Conservation (phyloP, 2,329 filamentous ascomycete genomes). For the Rhynchosporium agropyri region DNA sequence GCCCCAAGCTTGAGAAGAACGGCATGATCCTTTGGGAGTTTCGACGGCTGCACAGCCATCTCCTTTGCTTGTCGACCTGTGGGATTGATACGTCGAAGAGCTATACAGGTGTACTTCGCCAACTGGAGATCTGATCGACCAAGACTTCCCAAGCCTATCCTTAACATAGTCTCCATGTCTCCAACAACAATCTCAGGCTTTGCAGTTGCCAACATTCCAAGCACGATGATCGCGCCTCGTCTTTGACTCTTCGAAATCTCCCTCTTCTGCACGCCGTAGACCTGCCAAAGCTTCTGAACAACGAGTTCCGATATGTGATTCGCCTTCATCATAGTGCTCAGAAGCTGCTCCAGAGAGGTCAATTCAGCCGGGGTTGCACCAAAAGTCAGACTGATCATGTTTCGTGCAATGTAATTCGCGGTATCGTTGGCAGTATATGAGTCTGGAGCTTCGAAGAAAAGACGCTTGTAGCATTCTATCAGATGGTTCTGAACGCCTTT, state of each 20-base stretch:
- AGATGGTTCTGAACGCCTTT: conserved; percentile 97
- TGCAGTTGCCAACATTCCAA: conserved; percentile 94
- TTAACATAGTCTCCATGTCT: conserved; percentile 92
- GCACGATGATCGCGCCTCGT: conserved; percentile 89
- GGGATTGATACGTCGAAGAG: conserved; percentile 86
- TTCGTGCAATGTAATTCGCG: conserved; percentile 92
- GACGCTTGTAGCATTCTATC: conserved; percentile 92
- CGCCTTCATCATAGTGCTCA: conserved; percentile 97
- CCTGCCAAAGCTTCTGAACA: conserved; percentile 92
- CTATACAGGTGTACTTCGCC: conserved; percentile 94
- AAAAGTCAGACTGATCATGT: conserved; percentile 99
- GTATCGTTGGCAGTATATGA: conserved; percentile 86
- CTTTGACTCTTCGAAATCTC: conserved; percentile 92
- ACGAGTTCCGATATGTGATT: conserved; percentile 85
- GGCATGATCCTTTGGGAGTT: conserved; percentile 89
- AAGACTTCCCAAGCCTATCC: conserved; percentile 80
- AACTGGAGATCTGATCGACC: conserved; percentile 83
- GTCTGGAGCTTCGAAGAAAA: conserved; percentile 95
- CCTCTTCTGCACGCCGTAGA: conserved; percentile 90
- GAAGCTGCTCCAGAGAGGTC: conserved; percentile 90
- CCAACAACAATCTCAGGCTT: conserved; percentile 90
- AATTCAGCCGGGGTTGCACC: conserved; percentile 92
- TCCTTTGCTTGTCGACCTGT: conserved; percentile 79
- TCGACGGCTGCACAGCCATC: conserved; percentile 67
- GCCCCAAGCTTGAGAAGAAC: conserved; percentile 79